Evolutionary conservation across 306 rosid genomes (phyloP).

Genomic region (Lotus japonicus): DNA sequence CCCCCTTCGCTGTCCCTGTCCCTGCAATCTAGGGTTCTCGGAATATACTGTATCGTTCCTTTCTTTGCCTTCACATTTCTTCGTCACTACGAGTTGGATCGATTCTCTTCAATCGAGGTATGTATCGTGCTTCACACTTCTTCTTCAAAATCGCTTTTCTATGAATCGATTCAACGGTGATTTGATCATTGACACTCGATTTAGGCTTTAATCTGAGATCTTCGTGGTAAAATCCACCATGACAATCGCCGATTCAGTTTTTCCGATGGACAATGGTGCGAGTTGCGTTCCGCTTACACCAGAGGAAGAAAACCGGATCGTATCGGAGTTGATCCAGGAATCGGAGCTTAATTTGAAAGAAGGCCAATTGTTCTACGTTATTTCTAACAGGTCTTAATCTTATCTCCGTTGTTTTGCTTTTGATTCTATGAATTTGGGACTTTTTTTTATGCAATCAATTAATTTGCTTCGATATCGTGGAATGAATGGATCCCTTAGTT

Average conservation of each 20-base stretch:
- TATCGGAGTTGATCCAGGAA: slow-evolving; percentile 48
- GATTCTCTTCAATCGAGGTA: slow-evolving; percentile 39
- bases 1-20: slow-evolving; percentile 5
- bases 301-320: slow-evolving; percentile 76
- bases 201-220: slow-evolving; percentile 33
- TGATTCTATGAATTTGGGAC: slow-evolving; percentile 6
- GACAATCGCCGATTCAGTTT: slow-evolving; percentile 76
- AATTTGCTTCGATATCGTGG: not conserved
- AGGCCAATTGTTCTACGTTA: slow-evolving; percentile 63
- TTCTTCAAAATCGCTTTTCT: not conserved
- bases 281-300: slow-evolving; percentile 68
- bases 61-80: not conserved
- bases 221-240: slow-evolving; percentile 25
- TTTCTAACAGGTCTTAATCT: slow-evolving; percentile 59
- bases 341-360: slow-evolving; percentile 81
- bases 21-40: slow-evolving; percentile 50
- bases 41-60: slow-evolving; percentile 14
- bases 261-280: slow-evolving; percentile 56
- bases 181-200: slow-evolving; percentile 1
- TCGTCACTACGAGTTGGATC: slow-evolving; percentile 19
- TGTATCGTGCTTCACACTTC: slow-evolving; percentile 18
- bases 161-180: not conserved
- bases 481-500: slow-evolving; percentile 12
- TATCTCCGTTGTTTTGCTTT: not conserved
- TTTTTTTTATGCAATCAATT: not conserved